Base-by-base conservation (phyloP, 2,329 filamentous ascomycete genomes). In the Calycina marina region DNA sequence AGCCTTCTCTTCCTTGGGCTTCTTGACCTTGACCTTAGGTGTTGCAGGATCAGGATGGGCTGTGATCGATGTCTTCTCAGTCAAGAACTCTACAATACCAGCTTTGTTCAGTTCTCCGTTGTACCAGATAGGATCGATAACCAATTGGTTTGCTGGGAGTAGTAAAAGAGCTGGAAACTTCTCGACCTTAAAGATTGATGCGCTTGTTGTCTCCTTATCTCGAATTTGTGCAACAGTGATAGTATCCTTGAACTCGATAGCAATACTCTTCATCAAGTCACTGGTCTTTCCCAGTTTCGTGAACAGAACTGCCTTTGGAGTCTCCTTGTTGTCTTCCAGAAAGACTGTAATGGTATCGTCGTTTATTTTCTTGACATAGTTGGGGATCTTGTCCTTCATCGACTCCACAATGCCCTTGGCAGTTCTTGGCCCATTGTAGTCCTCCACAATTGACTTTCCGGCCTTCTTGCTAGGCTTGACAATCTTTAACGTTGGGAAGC, bases 401-500 rank as follows among this genome's bases (percentile, higher is more conserved):
- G 81, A 76, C 34, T 93, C 82, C 20, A 85, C 77, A 40, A 98
- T 96, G 34, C 62, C 82, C 50, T 84, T 85, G n/a, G 86, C 82
- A 4, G 68, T 78, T 39, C 90, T 73, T 9, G 72, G 63, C 10
- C 90, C 90, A 38, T 90, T 69, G 59, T 98, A 98, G 53, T 94
- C 86, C 55, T 94, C 85, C 5, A 96, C 73, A 3, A 72, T 66
- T 2, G 90, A 88, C 51, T 74, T 79, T 36, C 78, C 77, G 18
- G 69, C 60, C 57, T 86, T 92, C 61, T 83, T 84, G 42, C 79
- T 73, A 0, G 90, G 90, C 14, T 74, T 76, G 32, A 96, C 73
- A 29, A 93, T 88, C 67, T 98, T 98, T 42, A 98, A 65, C 1
- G 90, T 96, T 1, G 90, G 90, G 60, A 94, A 98, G 37, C 90